Conservation (phyloP, 768 basidiomycete genomes). For the Tricholoma terreum region DNA sequence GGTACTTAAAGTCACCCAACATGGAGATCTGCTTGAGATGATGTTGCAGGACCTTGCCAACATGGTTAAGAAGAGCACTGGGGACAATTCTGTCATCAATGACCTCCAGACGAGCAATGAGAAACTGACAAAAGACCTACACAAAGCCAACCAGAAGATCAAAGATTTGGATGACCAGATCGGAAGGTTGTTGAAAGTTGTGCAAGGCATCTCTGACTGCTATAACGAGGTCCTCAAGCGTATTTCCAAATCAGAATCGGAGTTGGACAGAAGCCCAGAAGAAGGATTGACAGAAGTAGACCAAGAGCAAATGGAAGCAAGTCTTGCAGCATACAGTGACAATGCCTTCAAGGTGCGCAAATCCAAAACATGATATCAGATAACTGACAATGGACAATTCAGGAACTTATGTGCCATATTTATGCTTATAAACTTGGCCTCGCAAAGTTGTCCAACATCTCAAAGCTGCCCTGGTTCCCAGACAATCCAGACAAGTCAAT, state of each 20-base stretch:
- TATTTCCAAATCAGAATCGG: not conserved
- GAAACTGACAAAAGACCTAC: not conserved
- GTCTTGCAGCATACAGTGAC: not conserved
- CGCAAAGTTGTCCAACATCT: not conserved
- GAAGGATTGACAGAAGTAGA: not conserved
- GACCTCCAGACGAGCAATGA: not conserved
- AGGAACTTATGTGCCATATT: not conserved
- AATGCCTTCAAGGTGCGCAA: not conserved
- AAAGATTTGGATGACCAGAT: too few species aligned
- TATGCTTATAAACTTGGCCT: not conserved
- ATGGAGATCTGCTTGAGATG: too few species aligned
- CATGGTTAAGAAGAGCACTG: too few species aligned
- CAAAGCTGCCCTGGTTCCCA: slow-evolving; percentile 5
- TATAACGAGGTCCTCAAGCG: not conserved
- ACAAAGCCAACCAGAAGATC: not conserved
- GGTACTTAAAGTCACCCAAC: too few species aligned
- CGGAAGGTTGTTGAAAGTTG: not conserved
- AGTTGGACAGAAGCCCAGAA: not conserved
- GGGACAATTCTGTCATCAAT: too few species aligned
- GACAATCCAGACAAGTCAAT: not conserved
- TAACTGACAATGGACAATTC: not conserved
- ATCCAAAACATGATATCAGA: not conserved
- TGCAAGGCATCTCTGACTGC: not conserved
- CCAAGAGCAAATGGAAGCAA: not conserved
- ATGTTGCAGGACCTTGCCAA: too few species aligned